Evolutionary conservation across 1,284 basidiomycete genomes (phyloP), one percentile per base, ranked within the genome.

Genomic region (Rhodotorula sp.): DNA sequence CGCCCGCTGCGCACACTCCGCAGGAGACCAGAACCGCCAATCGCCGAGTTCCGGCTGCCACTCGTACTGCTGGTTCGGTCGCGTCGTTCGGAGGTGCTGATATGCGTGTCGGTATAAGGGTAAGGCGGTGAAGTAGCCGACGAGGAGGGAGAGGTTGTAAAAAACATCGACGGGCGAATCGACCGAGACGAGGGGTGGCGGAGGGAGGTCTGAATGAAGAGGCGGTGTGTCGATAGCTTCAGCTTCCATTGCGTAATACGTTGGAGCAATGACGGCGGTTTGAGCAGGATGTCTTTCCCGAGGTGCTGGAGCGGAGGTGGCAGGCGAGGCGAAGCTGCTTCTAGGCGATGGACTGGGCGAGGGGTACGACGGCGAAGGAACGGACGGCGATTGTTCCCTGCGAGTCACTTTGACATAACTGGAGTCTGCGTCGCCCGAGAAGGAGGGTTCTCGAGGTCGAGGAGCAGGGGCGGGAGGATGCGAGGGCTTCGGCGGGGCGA

Each of bases 11-110:
- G 63, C 58, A 19, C 56, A 61, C 15, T 61, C 48, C 4, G 9
- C 19, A 8, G 66, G 67, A 15, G 49, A 34, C 73, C 73, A 74
- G 30, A 24, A 11, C 20, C 68, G 36, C 68, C 71, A 71, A 13
- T 74, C 73, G 5, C 67, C 67, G 1, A 72, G 39, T 52, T 69
- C 61, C 13, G 57, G 51, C 29, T 52, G 32, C 60, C 66, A 66
- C 9, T 2, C 19, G 0, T 11, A 13, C 24, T 68, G 64, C 11
- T 60, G 27, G 0, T 24, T 46, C 13, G 47, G 20, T 1, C 27
- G 15, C 17, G 24, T 60, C 32, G 4, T 30, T n/a, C 30, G 17
- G 0, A 64, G 55, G 15, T 66, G 44, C 13, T 36, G 19, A 30
- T 53, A 68, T 1, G 65, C 29, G 24, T 68, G 66, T 8, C 59